A percentile compares a stretch with the other conserved stretches of the same genome.
These are phyloP conservation scores for Azolla pinnata DNA, from an alignment of 75 land plant species.

Conservation along the genomic window DNA sequence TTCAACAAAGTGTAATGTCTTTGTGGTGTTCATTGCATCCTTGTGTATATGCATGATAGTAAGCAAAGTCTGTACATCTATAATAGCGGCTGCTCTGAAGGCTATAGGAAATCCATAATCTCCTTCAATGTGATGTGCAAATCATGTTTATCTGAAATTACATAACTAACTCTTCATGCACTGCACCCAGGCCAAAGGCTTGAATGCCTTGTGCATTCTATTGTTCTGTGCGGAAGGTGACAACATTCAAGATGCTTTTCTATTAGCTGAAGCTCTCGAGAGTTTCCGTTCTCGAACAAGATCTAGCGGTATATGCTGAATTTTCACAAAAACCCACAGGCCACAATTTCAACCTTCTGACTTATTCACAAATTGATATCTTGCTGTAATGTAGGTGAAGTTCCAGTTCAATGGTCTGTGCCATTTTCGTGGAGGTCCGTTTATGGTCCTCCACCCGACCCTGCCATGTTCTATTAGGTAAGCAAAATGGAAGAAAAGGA, in stretches of 20 bases:
- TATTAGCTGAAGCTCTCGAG: conserved; percentile 66
- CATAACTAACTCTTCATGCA: no score
- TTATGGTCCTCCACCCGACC: conserved; percentile 95
- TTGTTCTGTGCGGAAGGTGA: conserved; percentile 95
- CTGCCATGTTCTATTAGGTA: conserved; percentile 52
- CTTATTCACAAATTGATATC: neutral
- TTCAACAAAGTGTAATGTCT: neutral
- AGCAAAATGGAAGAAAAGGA: no score
- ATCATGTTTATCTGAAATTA: no score
- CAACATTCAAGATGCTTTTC: conserved; percentile 77
- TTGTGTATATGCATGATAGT: neutral
- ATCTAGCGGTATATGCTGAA: neutral
- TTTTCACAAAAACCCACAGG: no score
- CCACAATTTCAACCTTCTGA: neutral
- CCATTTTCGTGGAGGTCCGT: conserved; percentile 85
- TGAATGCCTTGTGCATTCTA: conserved; percentile 74
- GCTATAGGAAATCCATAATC: no score
- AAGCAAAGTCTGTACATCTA: no score
- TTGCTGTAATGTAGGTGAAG: conserved; percentile 32
- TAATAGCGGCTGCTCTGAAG: no score
- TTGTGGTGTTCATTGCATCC: neutral
- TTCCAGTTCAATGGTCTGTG: conserved; percentile 34
- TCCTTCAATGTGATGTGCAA: no score
- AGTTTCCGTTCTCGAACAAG: conserved; percentile 29
- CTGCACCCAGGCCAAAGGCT: conserved; percentile 59